Base-by-base conservation (phyloP, 1,284 basidiomycete genomes). In the Lentinus polychrous region DNA sequence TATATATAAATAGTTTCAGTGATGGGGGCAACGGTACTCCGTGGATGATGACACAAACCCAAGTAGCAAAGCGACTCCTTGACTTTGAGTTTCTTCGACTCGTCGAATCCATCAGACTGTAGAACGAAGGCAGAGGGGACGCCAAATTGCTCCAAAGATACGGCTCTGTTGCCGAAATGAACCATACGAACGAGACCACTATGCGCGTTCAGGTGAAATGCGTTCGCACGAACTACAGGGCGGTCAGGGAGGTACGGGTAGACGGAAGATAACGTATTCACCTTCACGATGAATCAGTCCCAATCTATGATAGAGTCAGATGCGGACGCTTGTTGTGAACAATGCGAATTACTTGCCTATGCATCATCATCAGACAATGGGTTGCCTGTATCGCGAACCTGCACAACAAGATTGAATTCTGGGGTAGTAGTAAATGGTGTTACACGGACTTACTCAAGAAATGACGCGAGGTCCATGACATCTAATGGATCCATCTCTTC, bases 381-480 rank as follows among this genome's bases (percentile, higher is more conserved):
- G 83, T 84, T 2, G 83, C 79, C 57, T 86, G 81, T 39, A 86
- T 81, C 4, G 83, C 78, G 58, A 86, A 86, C 58, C 81, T 85
- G 53, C 8, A 1, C 17, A 20, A 15, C 11, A 10, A n/a, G 23
- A 37, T 27, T 32, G 40, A 15, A 45, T 15, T 34, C 4, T 14
- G 3, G 15, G 17, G 20, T 8, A 20, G 15, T 8, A 8, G 24
- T 42, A n/a, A n/a, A 33, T 20, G 32, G 12, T 33, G 32, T 8
- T 22, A 7, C 11, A 36, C 27, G 31, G n/a, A 55, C 78, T 50
- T 55, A 83, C 81, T 86, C 83, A 5, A 86, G 67, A 60, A 86
- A 86, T 0, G 81, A 79, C 12, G 83, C 83, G 20, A 86, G 66
- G 62, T 86, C 83, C 79, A 86, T 85, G 44, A 83, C 77, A 57